Evolutionary conservation across 73 alveolate species (phyloP).

Genomic region (Tetrahymena elliotti): DNA sequence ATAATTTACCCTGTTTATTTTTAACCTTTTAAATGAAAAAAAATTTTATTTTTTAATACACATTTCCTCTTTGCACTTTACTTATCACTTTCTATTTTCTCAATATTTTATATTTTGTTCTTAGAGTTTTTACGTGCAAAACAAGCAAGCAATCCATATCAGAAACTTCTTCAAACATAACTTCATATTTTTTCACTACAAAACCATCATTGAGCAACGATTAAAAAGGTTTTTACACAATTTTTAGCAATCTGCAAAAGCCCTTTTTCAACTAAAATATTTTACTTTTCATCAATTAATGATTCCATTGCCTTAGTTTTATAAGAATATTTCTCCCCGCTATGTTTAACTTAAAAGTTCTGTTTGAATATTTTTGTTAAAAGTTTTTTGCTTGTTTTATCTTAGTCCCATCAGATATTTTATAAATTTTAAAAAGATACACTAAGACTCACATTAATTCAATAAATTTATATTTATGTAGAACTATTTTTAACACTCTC

Average conservation of each 20-base stretch:
- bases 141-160: not conserved
- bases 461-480: not conserved
- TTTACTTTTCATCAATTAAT: too few relatives aligned
- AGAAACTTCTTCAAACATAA: not conserved
- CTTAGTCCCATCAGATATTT: not conserved
- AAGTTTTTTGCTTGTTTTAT: not conserved
- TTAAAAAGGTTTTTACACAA: too few relatives aligned
- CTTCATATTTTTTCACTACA: too few relatives aligned
- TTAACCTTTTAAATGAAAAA: not conserved
- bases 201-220: too few relatives aligned
- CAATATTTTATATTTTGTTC: too few relatives aligned
- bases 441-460: not conserved
- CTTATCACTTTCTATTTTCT: not conserved
- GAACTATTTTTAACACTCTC: not conserved
- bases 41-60: not conserved
- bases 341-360: not conserved
- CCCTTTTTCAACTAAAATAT: not conserved
- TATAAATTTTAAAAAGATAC: not conserved
- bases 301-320: not conserved
- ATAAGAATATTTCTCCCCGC: not conserved
- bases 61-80: not conserved
- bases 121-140: too few relatives aligned
- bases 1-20: not conserved
- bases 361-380: not conserved
- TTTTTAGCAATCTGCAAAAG: not conserved